phyloP scores from a whole-genome alignment of 2,329 filamentous ascomycete species.

The Alternaria solani region DNA sequence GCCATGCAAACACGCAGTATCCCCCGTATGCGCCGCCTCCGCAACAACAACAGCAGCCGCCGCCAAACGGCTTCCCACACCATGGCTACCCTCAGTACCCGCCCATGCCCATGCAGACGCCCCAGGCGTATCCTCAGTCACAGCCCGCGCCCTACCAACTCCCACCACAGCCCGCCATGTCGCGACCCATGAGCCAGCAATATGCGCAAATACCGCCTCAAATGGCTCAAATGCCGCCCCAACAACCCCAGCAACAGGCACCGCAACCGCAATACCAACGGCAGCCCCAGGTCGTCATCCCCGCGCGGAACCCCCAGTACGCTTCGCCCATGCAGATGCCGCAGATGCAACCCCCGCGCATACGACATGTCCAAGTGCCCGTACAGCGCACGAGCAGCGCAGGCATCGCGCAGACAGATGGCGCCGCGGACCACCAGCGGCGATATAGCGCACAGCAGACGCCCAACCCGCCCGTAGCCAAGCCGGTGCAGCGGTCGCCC shows the following conservation, averaged over 20 bases:
- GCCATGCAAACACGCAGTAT: conserved; percentile 41
- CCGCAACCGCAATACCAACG: conserved; percentile 24
- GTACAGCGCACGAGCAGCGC: conserved; percentile 30
- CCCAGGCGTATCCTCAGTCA: conserved; percentile 23
- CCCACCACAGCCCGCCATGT: conserved; percentile 12
- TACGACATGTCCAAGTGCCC: conserved; percentile 41
- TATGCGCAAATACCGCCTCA: conserved; percentile 32
- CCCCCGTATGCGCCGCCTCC: conserved; percentile 36
- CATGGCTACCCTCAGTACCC: conserved; percentile 29
- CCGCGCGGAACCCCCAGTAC: conserved; percentile 29
- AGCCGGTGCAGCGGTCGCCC: conserved; percentile 49
- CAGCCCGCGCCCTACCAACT: conserved; percentile 30
- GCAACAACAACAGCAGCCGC: conserved; percentile 35
- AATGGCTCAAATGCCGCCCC: conserved; percentile 21
- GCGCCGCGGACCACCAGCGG: conserved; percentile 24
- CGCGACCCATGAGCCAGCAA: conserved; percentile 36
- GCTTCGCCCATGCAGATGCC: conserved; percentile 37
- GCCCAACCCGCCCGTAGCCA: conserved; percentile 42
- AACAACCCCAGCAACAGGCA: conserved; percentile 5
- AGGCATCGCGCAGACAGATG: conserved; percentile 26
- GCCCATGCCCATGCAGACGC: conserved; percentile 10
- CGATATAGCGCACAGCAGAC: conserved; percentile 25
- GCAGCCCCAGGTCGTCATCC: conserved; percentile 43
- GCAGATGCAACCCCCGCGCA: conserved; percentile 37
- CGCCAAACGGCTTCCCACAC: conserved; percentile 38